Evolutionary conservation across 345 rosid species (phyloP), one percentile per base, ranked within the genome.

Genomic region (Populus ilicifolia): DNA sequence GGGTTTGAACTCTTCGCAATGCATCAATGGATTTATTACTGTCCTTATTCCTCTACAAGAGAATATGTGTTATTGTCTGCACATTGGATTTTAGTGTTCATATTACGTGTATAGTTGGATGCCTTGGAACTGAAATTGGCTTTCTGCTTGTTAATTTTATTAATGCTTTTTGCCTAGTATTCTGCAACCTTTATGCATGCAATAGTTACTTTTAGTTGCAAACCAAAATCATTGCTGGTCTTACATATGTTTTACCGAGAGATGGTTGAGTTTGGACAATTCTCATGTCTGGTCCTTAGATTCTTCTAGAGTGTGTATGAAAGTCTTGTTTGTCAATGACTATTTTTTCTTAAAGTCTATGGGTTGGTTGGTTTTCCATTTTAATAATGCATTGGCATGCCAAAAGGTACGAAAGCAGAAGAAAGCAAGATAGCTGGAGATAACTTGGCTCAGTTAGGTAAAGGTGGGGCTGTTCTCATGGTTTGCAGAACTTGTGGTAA

Each of bases 381-480:
- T 43, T 67, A 25, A 23, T 13, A 25, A 23, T 52, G 5, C 63
- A 9, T 36, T 16, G 7, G 1, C 20, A 67, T 74, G 65, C 43
- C 4, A 50, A 72, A 84, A 93, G 98, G 99, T 75, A 79, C 87
- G 75, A 92, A 92, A 83, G 79, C 67, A 0, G 99, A 95, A 70
- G 98, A 92, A 77, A 6, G 88, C 17, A 90, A 87, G 82, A 83
- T 50, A 50, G 76, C 84, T 1, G 93, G 90, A 59, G 96, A 93
- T 78, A 59, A 80, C 62, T 85, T 93, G 86, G 82, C 96, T 33
- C 92, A 87, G 79, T 80, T 95, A 14, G 89, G 88, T 69, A 89
- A 89, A 82, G 89, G 82, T 4, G 97, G 94, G 76, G 96, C 91
- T 23, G 94, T 89, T 67, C 98, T 93, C 78, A 93, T 90, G 97